Evolutionary conservation across 768 basidiomycete species (phyloP).

Genomic region (Panaeolus papilionaceus): DNA sequence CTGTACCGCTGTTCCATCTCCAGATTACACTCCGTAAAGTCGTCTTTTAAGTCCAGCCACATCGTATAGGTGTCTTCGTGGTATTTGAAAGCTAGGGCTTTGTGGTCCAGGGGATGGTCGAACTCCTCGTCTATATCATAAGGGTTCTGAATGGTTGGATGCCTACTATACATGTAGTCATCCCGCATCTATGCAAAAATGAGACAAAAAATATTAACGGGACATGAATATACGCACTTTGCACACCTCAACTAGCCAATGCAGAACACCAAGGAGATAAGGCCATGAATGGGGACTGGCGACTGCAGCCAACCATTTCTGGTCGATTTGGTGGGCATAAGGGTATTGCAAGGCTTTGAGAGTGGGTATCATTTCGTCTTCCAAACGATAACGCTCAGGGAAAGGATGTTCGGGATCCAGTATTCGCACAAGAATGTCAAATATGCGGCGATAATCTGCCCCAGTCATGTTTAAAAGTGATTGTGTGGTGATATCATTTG

Average conservation of each 20-base stretch:
- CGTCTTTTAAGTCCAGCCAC: slow-evolving; percentile 73
- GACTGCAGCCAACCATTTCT: slow-evolving; percentile 87
- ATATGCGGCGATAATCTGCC: slow-evolving; percentile 87
- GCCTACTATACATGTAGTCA: slow-evolving; percentile 63
- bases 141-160: slow-evolving; percentile 72
- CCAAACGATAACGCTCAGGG: slow-evolving; percentile 56
- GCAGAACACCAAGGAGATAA: slow-evolving; percentile 81
- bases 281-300: slow-evolving; percentile 96
- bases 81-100: slow-evolving; percentile 80
- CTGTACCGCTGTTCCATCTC: slow-evolving; percentile 80
- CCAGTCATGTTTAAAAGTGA: slow-evolving; percentile 80
- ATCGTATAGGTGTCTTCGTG: slow-evolving; percentile 68
- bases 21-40: slow-evolving; percentile 73
- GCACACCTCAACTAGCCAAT: slow-evolving; percentile 91
- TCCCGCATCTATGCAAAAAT: slow-evolving; percentile 39
- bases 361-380: slow-evolving; percentile 83
- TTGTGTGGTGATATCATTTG: slow-evolving; percentile 62
- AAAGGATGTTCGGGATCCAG: slow-evolving; percentile 76
- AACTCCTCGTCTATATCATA: slow-evolving; percentile 75
- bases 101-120: slow-evolving; percentile 74
- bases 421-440: slow-evolving; percentile 74
- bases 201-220: slow-evolving; percentile 21
- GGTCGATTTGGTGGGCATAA: slow-evolving; percentile 76
- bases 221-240: slow-evolving; percentile 57
- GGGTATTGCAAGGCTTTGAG: slow-evolving; percentile 86